Percentiles rank a stretch among this genome's conserved stretches.
These are phyloP conservation scores for Persicaria maculosa DNA, from an alignment of 148 eudicot species.

Conservation along the genomic window DNA sequence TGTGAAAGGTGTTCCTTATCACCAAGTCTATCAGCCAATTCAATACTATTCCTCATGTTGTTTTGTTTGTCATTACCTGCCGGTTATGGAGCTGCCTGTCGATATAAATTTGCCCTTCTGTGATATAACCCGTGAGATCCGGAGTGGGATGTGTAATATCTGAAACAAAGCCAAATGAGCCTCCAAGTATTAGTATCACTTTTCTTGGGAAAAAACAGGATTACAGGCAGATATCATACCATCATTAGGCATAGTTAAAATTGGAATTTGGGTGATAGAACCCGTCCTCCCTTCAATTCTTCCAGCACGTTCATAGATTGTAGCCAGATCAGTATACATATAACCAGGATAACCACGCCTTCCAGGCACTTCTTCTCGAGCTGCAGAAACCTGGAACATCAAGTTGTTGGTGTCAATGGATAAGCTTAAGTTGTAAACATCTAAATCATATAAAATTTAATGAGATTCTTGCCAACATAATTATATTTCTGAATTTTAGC, in stretches of 20 bases:
- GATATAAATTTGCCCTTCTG: slow-evolving; percentile 97
- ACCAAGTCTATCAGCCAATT: neutral
- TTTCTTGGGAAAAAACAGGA: neutral
- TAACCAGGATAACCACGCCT: slow-evolving; percentile 99
- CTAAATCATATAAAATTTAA: neutral
- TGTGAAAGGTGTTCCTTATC: neutral
- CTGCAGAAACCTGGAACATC: slow-evolving; percentile 82
- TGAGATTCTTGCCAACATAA: neutral
- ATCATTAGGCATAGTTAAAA: slow-evolving; percentile 96
- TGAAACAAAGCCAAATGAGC: slow-evolving; percentile 22
- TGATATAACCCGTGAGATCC: slow-evolving; percentile 97
- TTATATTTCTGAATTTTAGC: neutral
- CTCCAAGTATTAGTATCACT: neutral
- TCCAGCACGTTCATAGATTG: slow-evolving; percentile 99
- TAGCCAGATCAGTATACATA: slow-evolving; percentile 98
- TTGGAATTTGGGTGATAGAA: slow-evolving; percentile 95
- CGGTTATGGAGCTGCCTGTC: slow-evolving; percentile 95
- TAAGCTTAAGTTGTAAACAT: neutral
- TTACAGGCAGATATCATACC: slow-evolving; percentile 33
- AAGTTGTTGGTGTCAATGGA: neutral
- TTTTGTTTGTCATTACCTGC: slow-evolving; percentile 44
- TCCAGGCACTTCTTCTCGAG: slow-evolving; percentile 99
- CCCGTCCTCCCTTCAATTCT: slow-evolving; percentile 96
- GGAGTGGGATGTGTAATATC: slow-evolving; percentile 99
- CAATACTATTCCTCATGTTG: neutral